Conservation (phyloP, 306 rosid species). For the Gastrolobium villosum region DNA sequence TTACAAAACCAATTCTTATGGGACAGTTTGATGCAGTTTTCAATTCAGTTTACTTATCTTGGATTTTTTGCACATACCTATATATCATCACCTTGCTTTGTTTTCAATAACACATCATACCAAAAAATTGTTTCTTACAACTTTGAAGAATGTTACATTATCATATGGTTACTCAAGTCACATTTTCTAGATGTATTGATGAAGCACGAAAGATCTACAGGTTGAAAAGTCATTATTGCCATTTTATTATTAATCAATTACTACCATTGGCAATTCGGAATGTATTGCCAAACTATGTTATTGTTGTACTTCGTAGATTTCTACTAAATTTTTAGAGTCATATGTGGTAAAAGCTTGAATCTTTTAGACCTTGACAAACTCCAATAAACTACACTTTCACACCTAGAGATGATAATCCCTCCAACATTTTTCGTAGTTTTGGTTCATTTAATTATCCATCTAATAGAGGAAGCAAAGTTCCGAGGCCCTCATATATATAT, state of each 20-base stretch:
- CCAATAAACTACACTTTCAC: too few relatives aligned
- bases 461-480: background rate
- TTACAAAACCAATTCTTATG: too few relatives aligned
- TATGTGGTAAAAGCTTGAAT: background rate
- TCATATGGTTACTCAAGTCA: background rate
- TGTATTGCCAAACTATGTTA: background rate
- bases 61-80: too few relatives aligned
- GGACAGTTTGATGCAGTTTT: too few relatives aligned
- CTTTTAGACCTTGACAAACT: background rate
- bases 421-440: too few relatives aligned
- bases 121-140: slow-evolving; percentile 7
- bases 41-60: too few relatives aligned
- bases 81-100: background rate
- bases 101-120: slow-evolving; percentile 8
- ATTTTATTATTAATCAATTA: too few relatives aligned
- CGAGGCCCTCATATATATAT: background rate
- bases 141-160: slow-evolving; percentile 33
- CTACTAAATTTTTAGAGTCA: too few relatives aligned
- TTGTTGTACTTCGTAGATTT: slow-evolving; percentile 15
- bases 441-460: background rate
- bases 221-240: too few relatives aligned
- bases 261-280: too few relatives aligned
- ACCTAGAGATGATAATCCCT: too few relatives aligned
- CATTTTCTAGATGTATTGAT: slow-evolving; percentile 18
- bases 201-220: background rate